Percentiles rank a stretch among this genome's conserved stretches.
Conservation (phyloP, 768 basidiomycete species). For the Suillus cothurnatus region DNA sequence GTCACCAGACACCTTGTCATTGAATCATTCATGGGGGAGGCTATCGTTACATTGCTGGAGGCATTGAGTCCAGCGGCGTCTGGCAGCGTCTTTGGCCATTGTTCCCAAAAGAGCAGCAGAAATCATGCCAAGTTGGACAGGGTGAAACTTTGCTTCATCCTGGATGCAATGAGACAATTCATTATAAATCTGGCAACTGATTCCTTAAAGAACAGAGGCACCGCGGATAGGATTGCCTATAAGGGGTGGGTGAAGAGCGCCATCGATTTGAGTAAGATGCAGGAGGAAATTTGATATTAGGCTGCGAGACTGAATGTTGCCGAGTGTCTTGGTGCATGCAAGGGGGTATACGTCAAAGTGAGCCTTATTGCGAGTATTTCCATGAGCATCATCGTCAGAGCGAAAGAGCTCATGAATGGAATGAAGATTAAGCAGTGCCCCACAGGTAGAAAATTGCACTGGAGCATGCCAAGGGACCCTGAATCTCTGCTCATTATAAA, state of each 20-base stretch:
- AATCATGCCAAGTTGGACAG: not conserved
- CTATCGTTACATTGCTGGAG: not conserved
- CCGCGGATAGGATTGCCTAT: not conserved
- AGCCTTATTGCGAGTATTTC: not conserved
- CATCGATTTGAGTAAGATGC: not conserved
- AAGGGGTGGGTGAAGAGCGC: not conserved
- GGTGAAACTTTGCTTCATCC: not conserved
- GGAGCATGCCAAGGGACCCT: not conserved
- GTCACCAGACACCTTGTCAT: not conserved
- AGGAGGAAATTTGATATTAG: not conserved
- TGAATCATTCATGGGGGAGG: not conserved
- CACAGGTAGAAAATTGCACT: not conserved
- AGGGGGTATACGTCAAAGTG: not conserved
- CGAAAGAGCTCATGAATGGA: not conserved
- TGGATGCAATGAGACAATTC: not conserved
- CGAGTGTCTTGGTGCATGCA: not conserved
- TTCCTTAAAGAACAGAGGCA: not conserved
- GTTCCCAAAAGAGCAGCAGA: not conserved
- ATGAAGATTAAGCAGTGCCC: not conserved
- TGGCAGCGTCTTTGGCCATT: not conserved
- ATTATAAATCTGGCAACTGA: not conserved
- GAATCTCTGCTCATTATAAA: not conserved
- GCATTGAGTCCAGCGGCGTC: not conserved
- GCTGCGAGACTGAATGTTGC: not conserved
- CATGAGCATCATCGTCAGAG: not conserved